These are phyloP conservation scores for Penicillium herquei DNA, from an alignment of 495 filamentous ascomycete genomes.

Conservation along the genomic window DNA sequence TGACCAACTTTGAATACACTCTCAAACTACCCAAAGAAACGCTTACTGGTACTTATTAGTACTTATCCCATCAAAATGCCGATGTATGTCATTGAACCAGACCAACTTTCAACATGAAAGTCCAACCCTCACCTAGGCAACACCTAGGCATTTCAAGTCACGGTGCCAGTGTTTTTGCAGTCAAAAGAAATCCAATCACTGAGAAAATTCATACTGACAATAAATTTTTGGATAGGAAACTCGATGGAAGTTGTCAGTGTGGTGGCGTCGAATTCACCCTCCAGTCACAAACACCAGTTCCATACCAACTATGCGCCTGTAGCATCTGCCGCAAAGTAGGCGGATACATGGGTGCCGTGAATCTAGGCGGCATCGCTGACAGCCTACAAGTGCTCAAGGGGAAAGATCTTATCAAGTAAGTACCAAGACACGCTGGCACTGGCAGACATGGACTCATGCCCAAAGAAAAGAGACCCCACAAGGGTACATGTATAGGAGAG, in stretches of 20 bases:
- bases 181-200: no score
- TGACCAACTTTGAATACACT: no score
- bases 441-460: not conserved
- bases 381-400: constrained; percentile 49
- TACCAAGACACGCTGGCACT: not conserved
- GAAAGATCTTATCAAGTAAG: constrained; percentile 49
- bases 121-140: no score
- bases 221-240: constrained; percentile 29
- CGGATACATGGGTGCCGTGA: constrained; percentile 49
- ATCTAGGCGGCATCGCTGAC: constrained; percentile 49
- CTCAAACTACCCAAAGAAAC: no score
- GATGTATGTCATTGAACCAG: constrained; percentile 18
- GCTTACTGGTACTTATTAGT: no score
- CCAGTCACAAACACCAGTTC: constrained; percentile 51
- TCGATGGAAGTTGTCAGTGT: constrained; percentile 56
- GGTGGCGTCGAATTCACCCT: constrained; percentile 52
- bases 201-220: no score
- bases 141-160: no score
- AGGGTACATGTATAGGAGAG: not conserved
- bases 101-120: not conserved
- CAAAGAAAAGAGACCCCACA: no score
- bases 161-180: no score
- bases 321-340: constrained; percentile 57
- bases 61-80: constrained; percentile 18
- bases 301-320: constrained; percentile 56